Evolutionary conservation across 1,284 basidiomycete species (phyloP), one percentile per base, ranked within the genome.

Genomic region (Puccinia coronata): DNA sequence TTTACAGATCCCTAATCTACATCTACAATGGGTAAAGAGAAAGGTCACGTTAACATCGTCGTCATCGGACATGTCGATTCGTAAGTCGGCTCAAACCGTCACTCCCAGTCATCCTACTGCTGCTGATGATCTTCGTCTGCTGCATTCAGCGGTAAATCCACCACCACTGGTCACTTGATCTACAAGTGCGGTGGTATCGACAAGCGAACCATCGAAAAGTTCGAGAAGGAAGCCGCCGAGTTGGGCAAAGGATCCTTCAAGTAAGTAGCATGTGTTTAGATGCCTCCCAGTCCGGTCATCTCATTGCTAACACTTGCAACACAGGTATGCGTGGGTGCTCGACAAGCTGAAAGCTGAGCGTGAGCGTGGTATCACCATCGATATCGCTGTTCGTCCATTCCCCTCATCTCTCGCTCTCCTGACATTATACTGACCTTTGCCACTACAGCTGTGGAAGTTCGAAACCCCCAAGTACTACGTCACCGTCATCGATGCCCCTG

Each of bases 151-250:
- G 86, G 96, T 86, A 98, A 98, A 90, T 98, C 96, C 84, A 99
- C 96, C 89, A 99, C 96, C 87, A 99, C 97, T 86, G 97, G 97
- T 86, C 97, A 99, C 91, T 91, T 99, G 89, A 99, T 99, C 92
- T 98, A 98, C 94, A 98, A 99, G 92, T 99, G 96, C 89, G 96
- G 96, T 92, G 97, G 97, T 94, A 99, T 99, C 90, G 97, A 99
- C 89, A 99, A 99, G 91, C 96, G 97, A 92, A 83, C 83, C 47
- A 83, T 83, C 72, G 83, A 83, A 57, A 83, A 83, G 90, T 99
- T 98, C 91, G 96, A 99, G 92, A 99, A 99, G 92, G 96, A 99
- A 90, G 97, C 96, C 86, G 94, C 95, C 90, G 96, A 99, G 88
- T 93, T 98, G 87, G 97, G 96, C 88, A 99, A 99, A 91, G 95